A percentile compares a stretch with the other conserved stretches of the same genome.
Conservation (phyloP, 169 alveolate genomes). For the Eimeria maxima region DNA sequence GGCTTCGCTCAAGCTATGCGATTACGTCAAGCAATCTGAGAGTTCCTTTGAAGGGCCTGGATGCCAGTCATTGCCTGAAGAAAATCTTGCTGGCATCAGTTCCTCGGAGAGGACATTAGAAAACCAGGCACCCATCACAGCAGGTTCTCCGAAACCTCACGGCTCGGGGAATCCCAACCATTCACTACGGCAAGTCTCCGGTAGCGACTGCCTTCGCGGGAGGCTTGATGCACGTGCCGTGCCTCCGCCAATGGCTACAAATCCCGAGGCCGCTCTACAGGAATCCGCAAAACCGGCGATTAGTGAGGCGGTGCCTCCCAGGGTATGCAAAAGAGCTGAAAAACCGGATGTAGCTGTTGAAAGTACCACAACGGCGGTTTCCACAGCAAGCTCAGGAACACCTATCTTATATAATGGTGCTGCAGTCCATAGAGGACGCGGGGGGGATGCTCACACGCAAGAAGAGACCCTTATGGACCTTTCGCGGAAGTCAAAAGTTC, state of each 20-base stretch:
- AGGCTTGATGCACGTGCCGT: neutral
- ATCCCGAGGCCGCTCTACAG: neutral
- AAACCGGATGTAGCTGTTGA: neutral
- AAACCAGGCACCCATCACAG: neutral
- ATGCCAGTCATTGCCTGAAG: neutral
- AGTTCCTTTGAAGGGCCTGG: neutral
- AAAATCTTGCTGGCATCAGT: neutral
- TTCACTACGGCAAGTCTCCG: neutral
- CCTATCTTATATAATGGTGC: neutral
- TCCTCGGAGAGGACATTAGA: neutral
- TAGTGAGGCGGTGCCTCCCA: neutral
- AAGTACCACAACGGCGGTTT: neutral
- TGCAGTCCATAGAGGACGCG: neutral
- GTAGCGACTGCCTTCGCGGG: neutral
- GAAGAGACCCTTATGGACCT: neutral
- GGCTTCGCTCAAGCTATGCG: constrained; percentile 44
- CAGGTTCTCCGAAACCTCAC: neutral
- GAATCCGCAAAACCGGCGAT: neutral
- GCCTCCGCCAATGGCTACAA: neutral
- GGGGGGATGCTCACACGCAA: neutral
- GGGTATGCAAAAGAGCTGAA: neutral
- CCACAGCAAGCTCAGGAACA: neutral
- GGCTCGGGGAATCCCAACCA: neutral
- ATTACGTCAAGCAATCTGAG: neutral
- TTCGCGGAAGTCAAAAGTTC: neutral